These are phyloP conservation scores for Phaeosphaeria sp. DNA, from an alignment of 2,329 filamentous ascomycete species.

Conservation along the genomic window DNA sequence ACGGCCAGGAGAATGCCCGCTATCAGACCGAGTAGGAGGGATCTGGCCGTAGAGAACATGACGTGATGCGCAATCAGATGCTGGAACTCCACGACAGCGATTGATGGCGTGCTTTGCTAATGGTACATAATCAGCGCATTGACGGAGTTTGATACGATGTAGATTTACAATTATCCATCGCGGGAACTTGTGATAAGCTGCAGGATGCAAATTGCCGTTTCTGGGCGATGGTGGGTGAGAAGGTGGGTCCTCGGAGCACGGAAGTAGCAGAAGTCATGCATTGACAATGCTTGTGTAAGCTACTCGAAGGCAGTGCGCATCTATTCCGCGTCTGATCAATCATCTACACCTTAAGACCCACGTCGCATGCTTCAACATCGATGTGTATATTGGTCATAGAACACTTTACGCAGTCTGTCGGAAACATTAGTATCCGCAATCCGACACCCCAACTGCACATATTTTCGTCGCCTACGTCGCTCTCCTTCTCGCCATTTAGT, in stretches of 20 bases:
- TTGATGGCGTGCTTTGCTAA: slow-evolving; percentile 1
- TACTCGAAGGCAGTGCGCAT: neutral
- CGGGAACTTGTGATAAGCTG: neutral
- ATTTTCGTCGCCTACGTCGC: neutral
- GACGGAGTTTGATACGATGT: neutral
- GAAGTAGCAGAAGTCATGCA: neutral
- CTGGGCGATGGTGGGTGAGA: neutral
- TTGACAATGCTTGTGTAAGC: neutral
- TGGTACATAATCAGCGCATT: neutral
- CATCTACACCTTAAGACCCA: neutral
- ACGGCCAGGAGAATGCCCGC: slow-evolving; percentile 35
- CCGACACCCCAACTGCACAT: neutral
- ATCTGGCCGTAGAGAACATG: slow-evolving; percentile 24
- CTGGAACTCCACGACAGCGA: slow-evolving; percentile 5
- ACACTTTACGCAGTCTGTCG: neutral
- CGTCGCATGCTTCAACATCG: neutral
- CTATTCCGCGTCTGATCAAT: neutral
- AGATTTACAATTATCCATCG: neutral
- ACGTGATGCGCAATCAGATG: slow-evolving; percentile 14
- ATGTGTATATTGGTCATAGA: neutral
- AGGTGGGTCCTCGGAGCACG: neutral
- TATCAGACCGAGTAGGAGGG: slow-evolving; percentile 31
- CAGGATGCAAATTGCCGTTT: neutral
- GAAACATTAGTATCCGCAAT: neutral
- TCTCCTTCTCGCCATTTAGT: neutral